phyloP scores from a whole-genome alignment of 2,329 filamentous ascomycete genomes.

The Beauveria bassiana region DNA sequence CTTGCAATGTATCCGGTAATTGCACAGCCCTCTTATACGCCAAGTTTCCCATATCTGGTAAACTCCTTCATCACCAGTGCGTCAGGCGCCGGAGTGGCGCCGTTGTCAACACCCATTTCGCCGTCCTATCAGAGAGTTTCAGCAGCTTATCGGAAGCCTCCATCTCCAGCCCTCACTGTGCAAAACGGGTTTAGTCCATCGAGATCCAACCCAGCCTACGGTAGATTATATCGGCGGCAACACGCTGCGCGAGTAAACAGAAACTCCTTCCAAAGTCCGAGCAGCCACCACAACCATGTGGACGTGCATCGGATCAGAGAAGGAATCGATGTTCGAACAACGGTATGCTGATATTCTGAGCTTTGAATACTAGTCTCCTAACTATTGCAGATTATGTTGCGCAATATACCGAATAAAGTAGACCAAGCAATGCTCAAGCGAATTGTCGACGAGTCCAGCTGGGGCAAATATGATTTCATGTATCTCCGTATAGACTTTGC shows the following conservation, averaged over 20 bases:
- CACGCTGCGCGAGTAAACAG: slow-evolving; percentile 39
- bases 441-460: slow-evolving; percentile 70
- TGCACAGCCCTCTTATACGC: slow-evolving; percentile 22
- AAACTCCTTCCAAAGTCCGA: slow-evolving; percentile 38
- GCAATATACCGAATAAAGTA: slow-evolving; percentile 90
- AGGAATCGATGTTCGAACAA: slow-evolving; percentile 67
- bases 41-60: slow-evolving; percentile 22
- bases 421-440: slow-evolving; percentile 68
- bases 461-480: slow-evolving; percentile 86
- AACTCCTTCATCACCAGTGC: slow-evolving; percentile 18
- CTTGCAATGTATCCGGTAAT: slow-evolving; percentile 28
- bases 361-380: background rate
- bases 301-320: slow-evolving; percentile 52
- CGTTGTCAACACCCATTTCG: slow-evolving; percentile 23
- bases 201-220: slow-evolving; percentile 26
- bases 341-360: slow-evolving; percentile 39
- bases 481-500: slow-evolving; percentile 87
- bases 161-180: slow-evolving; percentile 26
- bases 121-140: slow-evolving; percentile 23
- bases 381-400: slow-evolving; percentile 68
- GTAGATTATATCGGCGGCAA: slow-evolving; percentile 39
- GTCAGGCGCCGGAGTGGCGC: slow-evolving; percentile 13
- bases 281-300: slow-evolving; percentile 53
- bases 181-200: slow-evolving; percentile 34
- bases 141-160: slow-evolving; percentile 24